Evolutionary conservation across 306 rosid species (phyloP), one percentile per base, ranked within the genome.

Genomic region (Lathyrus aphaca): DNA sequence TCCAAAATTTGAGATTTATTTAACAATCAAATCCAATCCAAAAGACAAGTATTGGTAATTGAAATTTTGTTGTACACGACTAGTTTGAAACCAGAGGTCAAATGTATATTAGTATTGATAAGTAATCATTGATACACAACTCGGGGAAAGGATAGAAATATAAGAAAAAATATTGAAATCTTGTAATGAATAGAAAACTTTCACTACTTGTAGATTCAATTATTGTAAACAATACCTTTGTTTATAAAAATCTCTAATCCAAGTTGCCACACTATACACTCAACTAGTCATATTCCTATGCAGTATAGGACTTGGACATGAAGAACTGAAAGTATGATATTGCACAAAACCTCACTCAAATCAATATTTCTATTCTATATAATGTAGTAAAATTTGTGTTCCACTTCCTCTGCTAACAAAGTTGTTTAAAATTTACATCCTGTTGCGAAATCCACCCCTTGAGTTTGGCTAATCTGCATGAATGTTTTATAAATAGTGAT

Each of bases 391-490:
- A 57, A 17, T 60, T 65, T 45, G 61, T n/a, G 25, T 60, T 74
- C 78, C 82, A 77, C 75, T 77, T 55, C 68, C 53, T 80, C 43
- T 25, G 71, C 30, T 64, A 65, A 75, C 98, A 94, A 61, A 85
- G 66, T 46, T 81, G 65, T 80, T 69, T 83, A 72, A 90, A 79
- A 68, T 66, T 62, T 63, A 5, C 66, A 64, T 85, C 81, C 65
- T 69, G 79, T 71, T 67, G 86, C 66, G 68, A 7, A 46, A 7
- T 59, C 69, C 70, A 74, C 72, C 92, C 84, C 13, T 64, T 75
- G 54, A 79, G 46, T 66, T 64, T 84, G 13, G 92, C 91, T 83
- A 94, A 73, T 77, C 88, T 85, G 84, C 99, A 94, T 8, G 99
- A 87, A 6, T 88, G 97, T 44, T 80, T 71, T 27, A 79, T 53